Percentiles rank a stretch among this genome's conserved stretches.
Conservation (phyloP, 2,329 filamentous ascomycete species). For the Penicillium sp. region DNA sequence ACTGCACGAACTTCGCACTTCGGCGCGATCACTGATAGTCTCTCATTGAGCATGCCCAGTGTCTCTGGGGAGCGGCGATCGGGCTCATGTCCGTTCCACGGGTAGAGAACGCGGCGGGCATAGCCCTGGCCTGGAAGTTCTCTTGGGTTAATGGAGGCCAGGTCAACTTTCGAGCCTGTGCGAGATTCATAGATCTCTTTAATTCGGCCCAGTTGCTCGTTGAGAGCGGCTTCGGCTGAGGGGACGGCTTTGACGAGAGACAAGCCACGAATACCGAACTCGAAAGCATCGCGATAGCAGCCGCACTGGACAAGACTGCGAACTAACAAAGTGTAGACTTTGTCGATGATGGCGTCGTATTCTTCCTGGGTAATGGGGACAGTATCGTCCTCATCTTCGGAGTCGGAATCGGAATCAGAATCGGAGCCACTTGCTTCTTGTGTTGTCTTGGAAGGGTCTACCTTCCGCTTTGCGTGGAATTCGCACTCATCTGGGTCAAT, state of each 20-base stretch:
- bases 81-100: constrained; percentile 64
- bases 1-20: constrained; percentile 80
- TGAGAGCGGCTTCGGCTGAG: constrained; percentile 16
- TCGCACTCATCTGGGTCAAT: constrained; percentile 73
- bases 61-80: constrained; percentile 57
- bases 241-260: constrained; percentile 21
- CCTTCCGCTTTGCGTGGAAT: constrained; percentile 67
- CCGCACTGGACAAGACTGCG: constrained; percentile 38
- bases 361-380: constrained; percentile 34
- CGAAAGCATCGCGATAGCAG: constrained; percentile 45
- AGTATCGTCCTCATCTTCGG: constrained; percentile 47
- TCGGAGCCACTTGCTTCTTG: background rate
- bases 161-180: constrained; percentile 9
- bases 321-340: constrained; percentile 41
- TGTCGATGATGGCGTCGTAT: constrained; percentile 38
- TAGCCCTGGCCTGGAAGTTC: constrained; percentile 40
- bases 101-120: constrained; percentile 59
- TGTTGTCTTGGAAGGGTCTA: constrained; percentile 12
- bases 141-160: constrained; percentile 31
- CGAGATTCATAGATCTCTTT: constrained; percentile 26
- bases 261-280: constrained; percentile 39
- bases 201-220: constrained; percentile 32
- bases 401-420: constrained; percentile 31
- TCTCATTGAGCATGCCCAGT: constrained; percentile 69
- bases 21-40: constrained; percentile 70